phyloP scores from a whole-genome alignment of 192 early-diverging fungal species.

The Backusella liffmaniae region DNA sequence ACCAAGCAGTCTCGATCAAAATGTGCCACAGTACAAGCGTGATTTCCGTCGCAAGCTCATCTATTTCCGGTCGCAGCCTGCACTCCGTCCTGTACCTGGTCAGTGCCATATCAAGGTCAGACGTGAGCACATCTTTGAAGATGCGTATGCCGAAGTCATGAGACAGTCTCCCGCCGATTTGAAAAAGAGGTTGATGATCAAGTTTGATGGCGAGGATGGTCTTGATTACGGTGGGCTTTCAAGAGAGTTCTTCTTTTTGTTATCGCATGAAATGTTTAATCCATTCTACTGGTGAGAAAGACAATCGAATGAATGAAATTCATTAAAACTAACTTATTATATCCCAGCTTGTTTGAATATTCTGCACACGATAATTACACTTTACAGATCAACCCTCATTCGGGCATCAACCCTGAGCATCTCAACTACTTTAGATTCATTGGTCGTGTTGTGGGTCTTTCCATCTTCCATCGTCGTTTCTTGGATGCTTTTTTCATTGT shows the following conservation, averaged over 20 bases:
- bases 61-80: slow-evolving; percentile 93
- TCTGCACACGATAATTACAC: slow-evolving; percentile 98
- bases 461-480: slow-evolving; percentile 97
- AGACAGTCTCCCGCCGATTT: slow-evolving; percentile 85
- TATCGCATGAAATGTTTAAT: slow-evolving; percentile 99
- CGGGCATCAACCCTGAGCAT: slow-evolving; percentile 94
- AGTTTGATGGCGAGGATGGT: slow-evolving; percentile 98
- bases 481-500: slow-evolving; percentile 96
- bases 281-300: slow-evolving; percentile 59
- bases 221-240: slow-evolving; percentile 98
- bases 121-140: slow-evolving; percentile 90
- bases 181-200: slow-evolving; percentile 97
- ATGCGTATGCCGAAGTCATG: slow-evolving; percentile 96
- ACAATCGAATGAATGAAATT: neutral
- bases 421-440: slow-evolving; percentile 99
- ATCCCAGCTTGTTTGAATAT: slow-evolving; percentile 93
- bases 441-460: slow-evolving; percentile 92
- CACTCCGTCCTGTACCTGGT: slow-evolving; percentile 83
- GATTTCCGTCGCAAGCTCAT: slow-evolving; percentile 97
- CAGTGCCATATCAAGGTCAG: slow-evolving; percentile 94
- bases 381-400: slow-evolving; percentile 96
- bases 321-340: neutral
- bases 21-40: slow-evolving; percentile 98
- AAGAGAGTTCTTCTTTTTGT: slow-evolving; percentile 96
- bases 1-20: slow-evolving; percentile 80